Conservation (phyloP, 345 rosid species). For the Eucalyptus tenuipes region DNA sequence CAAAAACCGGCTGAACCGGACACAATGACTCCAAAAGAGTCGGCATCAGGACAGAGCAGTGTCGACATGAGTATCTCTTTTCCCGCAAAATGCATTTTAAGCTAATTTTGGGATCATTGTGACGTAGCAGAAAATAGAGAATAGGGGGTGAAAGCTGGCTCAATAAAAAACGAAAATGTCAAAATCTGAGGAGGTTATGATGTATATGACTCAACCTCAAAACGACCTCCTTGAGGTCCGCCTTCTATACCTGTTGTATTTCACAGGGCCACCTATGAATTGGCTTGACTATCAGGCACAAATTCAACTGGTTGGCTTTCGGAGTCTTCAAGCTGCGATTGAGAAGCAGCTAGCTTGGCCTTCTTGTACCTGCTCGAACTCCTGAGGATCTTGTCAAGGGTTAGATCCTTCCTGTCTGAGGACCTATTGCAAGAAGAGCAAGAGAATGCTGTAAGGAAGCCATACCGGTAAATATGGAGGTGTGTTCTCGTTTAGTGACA, state of each 20-base stretch:
- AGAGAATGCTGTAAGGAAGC: not conserved
- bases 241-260: not conserved
- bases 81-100: not conserved
- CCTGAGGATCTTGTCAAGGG: conserved; percentile 26
- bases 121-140: not conserved
- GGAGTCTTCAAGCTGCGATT: conserved; percentile 12
- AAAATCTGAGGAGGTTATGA: not conserved
- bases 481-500: not conserved
- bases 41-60: not conserved
- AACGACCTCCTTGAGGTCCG: not conserved
- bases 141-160: not conserved
- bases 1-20: not conserved
- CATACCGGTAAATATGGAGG: not conserved
- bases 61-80: not conserved
- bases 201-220: not conserved
- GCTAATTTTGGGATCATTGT: not conserved
- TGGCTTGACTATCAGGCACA: conserved; percentile 38
- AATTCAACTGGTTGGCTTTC: conserved; percentile 34
- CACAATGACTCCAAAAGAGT: not conserved
- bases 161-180: not conserved
- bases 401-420: conserved; percentile 5
- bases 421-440: conserved; percentile 5
- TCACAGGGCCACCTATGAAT: not conserved
- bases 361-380: conserved; percentile 45
- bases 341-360: conserved; percentile 38